Conservation (phyloP, 1,284 basidiomycete genomes). For the Tilletia horrida region DNA sequence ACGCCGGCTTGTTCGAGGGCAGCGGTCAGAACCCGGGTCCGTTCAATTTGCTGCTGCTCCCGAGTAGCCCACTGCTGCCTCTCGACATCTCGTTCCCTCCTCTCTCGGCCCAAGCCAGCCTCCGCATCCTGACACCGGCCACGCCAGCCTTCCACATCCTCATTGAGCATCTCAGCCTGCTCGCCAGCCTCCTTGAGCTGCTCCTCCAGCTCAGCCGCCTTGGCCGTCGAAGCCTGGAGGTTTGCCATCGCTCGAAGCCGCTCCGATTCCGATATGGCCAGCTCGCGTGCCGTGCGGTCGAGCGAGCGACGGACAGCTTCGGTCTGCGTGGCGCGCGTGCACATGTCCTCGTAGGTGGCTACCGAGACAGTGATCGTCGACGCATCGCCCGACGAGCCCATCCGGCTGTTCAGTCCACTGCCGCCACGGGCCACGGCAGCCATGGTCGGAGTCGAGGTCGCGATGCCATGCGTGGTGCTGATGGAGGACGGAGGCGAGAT, state of each 20-base stretch:
- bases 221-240: background rate
- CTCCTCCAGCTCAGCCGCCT: background rate
- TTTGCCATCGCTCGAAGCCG: background rate
- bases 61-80: background rate
- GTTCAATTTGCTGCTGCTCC: background rate
- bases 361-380: slow-evolving; percentile 11
- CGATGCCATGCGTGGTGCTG: slow-evolving; percentile 9
- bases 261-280: background rate
- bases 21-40: background rate
- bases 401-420: too few species aligned
- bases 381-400: background rate
- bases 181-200: background rate
- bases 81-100: background rate
- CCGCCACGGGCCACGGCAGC: too few species aligned
- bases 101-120: background rate
- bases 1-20: background rate
- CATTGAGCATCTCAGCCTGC: slow-evolving; percentile 14
- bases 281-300: slow-evolving; percentile 6
- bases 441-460: too few species aligned
- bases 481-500: slow-evolving; percentile 7
- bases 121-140: slow-evolving; percentile 1
- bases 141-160: slow-evolving; percentile 13
- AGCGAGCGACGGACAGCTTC: slow-evolving; percentile 5
- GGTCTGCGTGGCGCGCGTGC: slow-evolving; percentile 8
- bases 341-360: slow-evolving; percentile 12